A percentile compares a stretch with the other conserved stretches of the same genome.
These are phyloP conservation scores for Brassica carinata DNA, from an alignment of 345 rosid genomes.

Conservation along the genomic window DNA sequence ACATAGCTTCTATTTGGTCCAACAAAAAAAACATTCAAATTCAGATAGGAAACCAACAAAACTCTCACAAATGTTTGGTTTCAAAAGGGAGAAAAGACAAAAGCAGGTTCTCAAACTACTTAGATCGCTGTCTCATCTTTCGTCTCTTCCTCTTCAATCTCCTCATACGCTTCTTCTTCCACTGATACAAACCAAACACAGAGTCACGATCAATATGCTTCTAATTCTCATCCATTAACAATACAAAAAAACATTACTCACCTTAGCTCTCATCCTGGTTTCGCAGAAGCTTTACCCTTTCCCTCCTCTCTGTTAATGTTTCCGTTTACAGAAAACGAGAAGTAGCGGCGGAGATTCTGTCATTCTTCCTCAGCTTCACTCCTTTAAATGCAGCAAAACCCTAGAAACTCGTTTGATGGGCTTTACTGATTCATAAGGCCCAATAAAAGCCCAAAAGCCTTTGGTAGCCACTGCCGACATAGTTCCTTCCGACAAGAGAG, in stretches of 20 bases:
- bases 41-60: constrained; percentile 24
- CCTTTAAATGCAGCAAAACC: constrained; percentile 25
- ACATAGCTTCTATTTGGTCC: constrained; percentile 18
- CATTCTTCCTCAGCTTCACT: neutral
- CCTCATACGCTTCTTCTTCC: constrained; percentile 99
- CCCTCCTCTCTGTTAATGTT: neutral
- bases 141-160: constrained; percentile 99
- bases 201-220: neutral
- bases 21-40: constrained; percentile 17
- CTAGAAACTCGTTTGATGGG: constrained; percentile 20
- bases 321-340: neutral
- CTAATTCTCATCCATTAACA: neutral
- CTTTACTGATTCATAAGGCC: constrained; percentile 3
- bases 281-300: neutral
- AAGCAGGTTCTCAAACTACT: constrained; percentile 49
- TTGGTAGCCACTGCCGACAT: neutral
- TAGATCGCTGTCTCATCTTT: constrained; percentile 99
- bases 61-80: constrained; percentile 28
- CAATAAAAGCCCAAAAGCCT: neutral
- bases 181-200: constrained; percentile 43
- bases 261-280: constrained; percentile 40
- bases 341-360: constrained; percentile 28
- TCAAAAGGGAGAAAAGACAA: neutral
- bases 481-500: neutral
- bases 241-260: neutral